A percentile compares a stretch with the other conserved stretches of the same genome.
Evolutionary conservation across 768 basidiomycete genomes (phyloP).

Genomic region (Phallus indusiatus): DNA sequence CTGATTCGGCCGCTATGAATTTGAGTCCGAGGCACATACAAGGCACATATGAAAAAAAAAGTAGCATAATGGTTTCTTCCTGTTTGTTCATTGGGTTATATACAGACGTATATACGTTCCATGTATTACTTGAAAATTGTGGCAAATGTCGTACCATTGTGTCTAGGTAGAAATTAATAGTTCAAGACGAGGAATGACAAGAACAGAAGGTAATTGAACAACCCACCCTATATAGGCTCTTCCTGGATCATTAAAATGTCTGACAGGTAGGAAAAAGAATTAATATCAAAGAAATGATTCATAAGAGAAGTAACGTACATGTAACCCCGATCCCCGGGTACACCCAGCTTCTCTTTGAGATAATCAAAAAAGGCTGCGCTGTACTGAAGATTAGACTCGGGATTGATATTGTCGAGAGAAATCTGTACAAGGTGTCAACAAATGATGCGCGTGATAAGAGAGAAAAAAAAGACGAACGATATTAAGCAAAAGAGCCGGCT

Average conservation of each 20-base stretch:
- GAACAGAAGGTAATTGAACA: neutral
- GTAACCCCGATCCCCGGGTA: slow-evolving; percentile 46
- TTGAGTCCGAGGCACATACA: no score
- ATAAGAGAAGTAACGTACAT: slow-evolving; percentile 31
- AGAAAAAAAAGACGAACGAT: slow-evolving; percentile 38
- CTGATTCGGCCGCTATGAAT: no score
- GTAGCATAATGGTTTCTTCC: no score
- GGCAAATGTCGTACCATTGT: slow-evolving; percentile 36
- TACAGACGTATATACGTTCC: no score
- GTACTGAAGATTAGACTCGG: slow-evolving; percentile 39
- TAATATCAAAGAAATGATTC: neutral
- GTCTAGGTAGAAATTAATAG: slow-evolving; percentile 17
- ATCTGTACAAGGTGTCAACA: slow-evolving; percentile 25
- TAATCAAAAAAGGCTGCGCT: slow-evolving; percentile 46
- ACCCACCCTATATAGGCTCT: slow-evolving; percentile 38
- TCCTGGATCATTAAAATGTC: slow-evolving; percentile 46
- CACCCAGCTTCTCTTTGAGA: slow-evolving; percentile 44
- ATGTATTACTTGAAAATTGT: slow-evolving; percentile 25
- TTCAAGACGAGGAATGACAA: neutral
- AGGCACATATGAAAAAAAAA: no score
- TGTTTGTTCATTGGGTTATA: no score
- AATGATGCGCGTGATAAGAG: neutral
- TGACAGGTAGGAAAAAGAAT: slow-evolving; percentile 10
- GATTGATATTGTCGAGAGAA: slow-evolving; percentile 47
- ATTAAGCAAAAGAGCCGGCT: slow-evolving; percentile 51